These are phyloP conservation scores for Verticillium albo-atrum DNA, from an alignment of 2,329 filamentous ascomycete species.

Conservation along the genomic window DNA sequence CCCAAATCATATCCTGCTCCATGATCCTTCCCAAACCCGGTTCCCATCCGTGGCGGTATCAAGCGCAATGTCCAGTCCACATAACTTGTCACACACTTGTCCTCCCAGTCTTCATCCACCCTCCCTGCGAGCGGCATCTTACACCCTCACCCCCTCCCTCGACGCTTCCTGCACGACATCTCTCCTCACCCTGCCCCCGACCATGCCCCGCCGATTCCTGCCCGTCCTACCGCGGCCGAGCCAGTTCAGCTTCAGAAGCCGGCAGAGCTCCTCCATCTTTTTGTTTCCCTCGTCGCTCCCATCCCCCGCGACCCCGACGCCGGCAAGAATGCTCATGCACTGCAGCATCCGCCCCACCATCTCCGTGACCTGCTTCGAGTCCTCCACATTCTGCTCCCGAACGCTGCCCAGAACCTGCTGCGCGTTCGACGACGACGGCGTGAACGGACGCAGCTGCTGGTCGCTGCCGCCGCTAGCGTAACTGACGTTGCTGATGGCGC, in stretches of 20 bases:
- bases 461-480: constrained; percentile 51
- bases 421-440: constrained; percentile 31
- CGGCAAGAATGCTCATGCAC: constrained; percentile 86
- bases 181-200: constrained; percentile 59
- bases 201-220: constrained; percentile 82
- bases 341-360: constrained; percentile 95
- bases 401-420: constrained; percentile 30
- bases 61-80: background rate
- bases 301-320: constrained; percentile 43
- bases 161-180: constrained; percentile 20
- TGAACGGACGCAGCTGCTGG: constrained; percentile 45
- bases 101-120: constrained; percentile 5
- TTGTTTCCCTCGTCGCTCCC: constrained; percentile 68
- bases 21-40: background rate
- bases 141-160: constrained; percentile 29
- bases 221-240: constrained; percentile 85
- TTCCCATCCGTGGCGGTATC: background rate
- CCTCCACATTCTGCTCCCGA: constrained; percentile 57
- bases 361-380: constrained; percentile 80
- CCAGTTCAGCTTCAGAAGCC: constrained; percentile 95
- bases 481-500: constrained; percentile 83
- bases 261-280: constrained; percentile 78
- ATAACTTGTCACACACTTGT: background rate
- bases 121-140: constrained; percentile 13
- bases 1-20: background rate